A percentile compares a stretch with the other conserved stretches of the same genome.
Conservation (phyloP, 2,329 filamentous ascomycete genomes). For the Arachnomyces sp. region DNA sequence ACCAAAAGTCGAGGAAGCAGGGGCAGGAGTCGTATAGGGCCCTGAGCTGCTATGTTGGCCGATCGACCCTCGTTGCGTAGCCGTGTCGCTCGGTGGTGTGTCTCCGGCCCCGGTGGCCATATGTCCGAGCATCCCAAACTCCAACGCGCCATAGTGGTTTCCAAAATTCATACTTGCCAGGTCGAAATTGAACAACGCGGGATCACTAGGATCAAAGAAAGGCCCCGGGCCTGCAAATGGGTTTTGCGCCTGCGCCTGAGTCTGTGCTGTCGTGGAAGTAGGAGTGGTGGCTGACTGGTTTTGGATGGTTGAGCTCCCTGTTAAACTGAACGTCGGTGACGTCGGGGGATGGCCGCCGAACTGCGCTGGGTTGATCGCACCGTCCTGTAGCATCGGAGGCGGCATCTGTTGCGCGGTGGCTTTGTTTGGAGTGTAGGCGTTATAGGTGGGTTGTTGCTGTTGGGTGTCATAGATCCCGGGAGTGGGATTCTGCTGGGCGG, state of each 20-base stretch:
- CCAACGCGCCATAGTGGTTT: conserved; percentile 89
- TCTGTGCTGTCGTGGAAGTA: conserved; percentile 38
- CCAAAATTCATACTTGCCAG: conserved; percentile 90
- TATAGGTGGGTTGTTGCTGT: conserved; percentile 26
- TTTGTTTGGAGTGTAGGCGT: conserved; percentile 34
- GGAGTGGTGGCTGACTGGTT: conserved; percentile 38
- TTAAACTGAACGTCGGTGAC: conserved; percentile 61
- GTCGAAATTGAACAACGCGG: conserved; percentile 91
- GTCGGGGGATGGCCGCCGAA: conserved; percentile 64
- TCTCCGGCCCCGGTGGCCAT: conserved; percentile 90
- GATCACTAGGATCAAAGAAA: conserved; percentile 85
- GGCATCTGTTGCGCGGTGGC: conserved; percentile 31
- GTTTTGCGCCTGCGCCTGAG: conserved; percentile 26
- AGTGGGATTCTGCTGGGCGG: conserved; percentile 19
- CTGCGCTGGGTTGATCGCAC: conserved; percentile 44
- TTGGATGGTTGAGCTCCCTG: conserved; percentile 31
- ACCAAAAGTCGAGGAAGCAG: conserved; percentile 31
- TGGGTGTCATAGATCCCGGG: conserved; percentile 39
- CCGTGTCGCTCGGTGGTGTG: conserved; percentile 60
- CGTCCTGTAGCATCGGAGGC: conserved; percentile 38
- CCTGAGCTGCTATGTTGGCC: conserved; percentile 33
- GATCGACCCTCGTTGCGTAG: conserved; percentile 40
- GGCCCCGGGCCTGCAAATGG: conserved; percentile 46
- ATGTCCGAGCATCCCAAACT: conserved; percentile 93
- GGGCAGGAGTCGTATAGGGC: conserved; percentile 32